A percentile compares a stretch with the other conserved stretches of the same genome.
These are phyloP conservation scores for Boeremia lycopersici DNA, from an alignment of 2,329 filamentous ascomycete species.

Conservation along the genomic window DNA sequence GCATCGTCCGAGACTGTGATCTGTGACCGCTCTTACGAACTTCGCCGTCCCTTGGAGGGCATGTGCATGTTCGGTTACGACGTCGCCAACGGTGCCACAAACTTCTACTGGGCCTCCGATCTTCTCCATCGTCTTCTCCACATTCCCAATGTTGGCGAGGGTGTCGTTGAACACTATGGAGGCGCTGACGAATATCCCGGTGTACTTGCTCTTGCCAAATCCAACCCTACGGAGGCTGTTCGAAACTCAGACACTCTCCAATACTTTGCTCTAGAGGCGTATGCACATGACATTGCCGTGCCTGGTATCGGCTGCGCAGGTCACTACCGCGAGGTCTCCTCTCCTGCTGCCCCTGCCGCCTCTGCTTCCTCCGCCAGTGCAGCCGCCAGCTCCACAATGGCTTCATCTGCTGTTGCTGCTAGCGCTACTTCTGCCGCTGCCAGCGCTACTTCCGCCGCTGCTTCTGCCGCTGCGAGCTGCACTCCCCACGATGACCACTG, in stretches of 20 bases:
- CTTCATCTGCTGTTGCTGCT: conserved; percentile 5
- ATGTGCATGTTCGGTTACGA: conserved; percentile 69
- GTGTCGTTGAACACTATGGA: conserved; percentile 66
- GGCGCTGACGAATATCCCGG: conserved; percentile 64
- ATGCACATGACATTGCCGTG: conserved; percentile 68
- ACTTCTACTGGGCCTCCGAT: conserved; percentile 70
- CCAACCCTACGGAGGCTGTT: conserved; percentile 56
- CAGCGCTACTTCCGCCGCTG: conserved; percentile 9
- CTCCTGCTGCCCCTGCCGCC: conserved; percentile 5
- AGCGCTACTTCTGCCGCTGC: conserved; percentile 5
- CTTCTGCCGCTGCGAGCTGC: conserved; percentile 18
- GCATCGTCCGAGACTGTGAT: conserved; percentile 72
- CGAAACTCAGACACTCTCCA: conserved; percentile 68
- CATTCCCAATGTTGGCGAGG: conserved; percentile 65
- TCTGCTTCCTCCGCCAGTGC: conserved; percentile 4
- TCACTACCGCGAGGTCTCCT: conserved; percentile 27
- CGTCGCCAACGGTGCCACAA: conserved; percentile 61
- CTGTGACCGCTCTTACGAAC: conserved; percentile 65
- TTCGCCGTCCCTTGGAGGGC: conserved; percentile 62
- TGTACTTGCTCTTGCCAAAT: conserved; percentile 59
- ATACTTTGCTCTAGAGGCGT: conserved; percentile 72
- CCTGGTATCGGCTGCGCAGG: conserved; percentile 68
- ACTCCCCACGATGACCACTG: conserved; percentile 34
- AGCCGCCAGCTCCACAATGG: conserved; percentile 3
- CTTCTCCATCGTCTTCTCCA: conserved; percentile 71